These are phyloP conservation scores for Neopestalotiopsis sp. DNA, from an alignment of 2,329 filamentous ascomycete species.

Conservation along the genomic window DNA sequence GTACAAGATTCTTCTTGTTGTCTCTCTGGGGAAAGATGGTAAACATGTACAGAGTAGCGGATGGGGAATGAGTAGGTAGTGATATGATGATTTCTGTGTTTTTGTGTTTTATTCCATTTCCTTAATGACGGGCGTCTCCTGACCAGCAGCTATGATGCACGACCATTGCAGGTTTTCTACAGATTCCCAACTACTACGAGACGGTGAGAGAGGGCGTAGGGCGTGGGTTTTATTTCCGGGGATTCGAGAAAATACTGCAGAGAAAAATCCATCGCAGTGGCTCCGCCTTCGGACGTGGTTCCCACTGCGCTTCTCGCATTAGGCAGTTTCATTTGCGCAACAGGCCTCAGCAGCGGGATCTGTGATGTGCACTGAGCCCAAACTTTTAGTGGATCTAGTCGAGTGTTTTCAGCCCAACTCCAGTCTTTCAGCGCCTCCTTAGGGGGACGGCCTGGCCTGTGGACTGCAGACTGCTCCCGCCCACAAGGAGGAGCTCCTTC, in stretches of 20 bases:
- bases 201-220: background rate
- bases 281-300: background rate
- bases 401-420: too few relatives aligned
- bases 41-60: background rate
- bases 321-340: conserved; percentile 1
- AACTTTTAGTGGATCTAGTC: background rate
- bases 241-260: background rate
- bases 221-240: background rate
- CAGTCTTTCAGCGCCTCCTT: too few relatives aligned
- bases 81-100: too few relatives aligned
- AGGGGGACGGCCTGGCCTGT: too few relatives aligned
- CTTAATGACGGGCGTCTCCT: conserved; percentile 1
- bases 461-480: background rate
- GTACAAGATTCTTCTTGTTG: background rate
- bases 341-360: background rate
- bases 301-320: background rate
- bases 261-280: background rate
- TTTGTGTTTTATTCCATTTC: background rate
- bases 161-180: background rate
- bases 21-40: background rate
- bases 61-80: background rate
- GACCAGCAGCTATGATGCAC: background rate
- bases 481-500: background rate
- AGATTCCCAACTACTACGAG: background rate
- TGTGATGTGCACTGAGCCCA: background rate